phyloP scores from a whole-genome alignment of 768 basidiomycete genomes.

The Amanita phalloides region DNA sequence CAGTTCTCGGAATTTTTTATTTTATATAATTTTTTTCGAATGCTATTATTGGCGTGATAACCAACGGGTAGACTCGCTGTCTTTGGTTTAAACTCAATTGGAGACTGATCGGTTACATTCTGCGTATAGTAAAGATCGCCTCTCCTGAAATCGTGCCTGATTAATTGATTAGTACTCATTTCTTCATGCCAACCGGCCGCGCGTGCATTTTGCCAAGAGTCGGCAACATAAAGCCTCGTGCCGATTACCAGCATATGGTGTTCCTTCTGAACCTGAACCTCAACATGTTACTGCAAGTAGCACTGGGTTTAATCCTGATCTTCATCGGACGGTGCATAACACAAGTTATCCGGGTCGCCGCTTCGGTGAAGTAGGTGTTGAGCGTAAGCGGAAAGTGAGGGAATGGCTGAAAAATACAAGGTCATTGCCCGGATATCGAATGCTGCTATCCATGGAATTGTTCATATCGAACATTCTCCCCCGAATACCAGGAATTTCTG shows the following conservation, averaged over 20 bases:
- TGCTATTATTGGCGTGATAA: too few species aligned
- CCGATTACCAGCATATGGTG: background rate
- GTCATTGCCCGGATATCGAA: slow-evolving; percentile 22
- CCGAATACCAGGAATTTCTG: slow-evolving; percentile 17
- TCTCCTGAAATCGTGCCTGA: too few species aligned
- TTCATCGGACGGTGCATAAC: slow-evolving; percentile 13
- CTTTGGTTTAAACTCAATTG: too few species aligned
- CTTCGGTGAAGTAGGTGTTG: slow-evolving; percentile 18
- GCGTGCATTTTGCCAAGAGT: too few species aligned
- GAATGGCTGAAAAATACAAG: slow-evolving; percentile 9
- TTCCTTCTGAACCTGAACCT: background rate
- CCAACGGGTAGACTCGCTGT: too few species aligned
- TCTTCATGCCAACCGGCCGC: too few species aligned
- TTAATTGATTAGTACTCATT: too few species aligned
- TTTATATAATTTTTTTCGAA: too few species aligned
- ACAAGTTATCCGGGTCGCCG: slow-evolving; percentile 14
- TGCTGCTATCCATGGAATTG: slow-evolving; percentile 15
- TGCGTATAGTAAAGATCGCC: too few species aligned
- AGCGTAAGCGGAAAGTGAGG: background rate
- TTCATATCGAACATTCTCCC: slow-evolving; percentile 17
- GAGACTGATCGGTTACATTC: too few species aligned
- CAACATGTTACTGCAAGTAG: slow-evolving; percentile 1
- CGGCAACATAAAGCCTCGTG: background rate
- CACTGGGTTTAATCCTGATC: slow-evolving; percentile 11
- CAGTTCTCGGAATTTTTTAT: too few species aligned